Evolutionary conservation across 495 filamentous ascomycete species (phyloP), one percentile per base, ranked within the genome.

Genomic region (Tuber indicum): DNA sequence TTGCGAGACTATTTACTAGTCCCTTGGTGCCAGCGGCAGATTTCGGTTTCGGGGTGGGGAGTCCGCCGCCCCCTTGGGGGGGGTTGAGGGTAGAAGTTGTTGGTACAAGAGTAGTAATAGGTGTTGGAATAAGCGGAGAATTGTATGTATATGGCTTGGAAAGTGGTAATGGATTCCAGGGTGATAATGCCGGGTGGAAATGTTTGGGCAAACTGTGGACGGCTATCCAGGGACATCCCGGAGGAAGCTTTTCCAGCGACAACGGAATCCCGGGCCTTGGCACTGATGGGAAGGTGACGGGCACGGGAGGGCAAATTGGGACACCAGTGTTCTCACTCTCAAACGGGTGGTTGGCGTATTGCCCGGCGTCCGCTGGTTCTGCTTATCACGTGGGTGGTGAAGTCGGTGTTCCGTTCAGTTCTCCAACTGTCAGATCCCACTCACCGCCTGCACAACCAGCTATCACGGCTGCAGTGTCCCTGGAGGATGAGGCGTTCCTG

Each of bases 261-360:
- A 76, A 71, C 23, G 71, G 78, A 3, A 73, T 74, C 26, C 26
- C 58, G 23, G 77, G 77, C 12, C 23, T 69, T n/a, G 49, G 77
- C 36, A 44, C 16, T 21, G 78, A 80, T 23, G 78, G 72, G 26
- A 77, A 78, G 26, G 41, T 52, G 74, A 71, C 82, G 81, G 41
- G 75, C 76, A 32, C 36, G 26, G 58, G 58, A 36, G 58, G 58
- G n/a, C 72, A 81, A 66, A 32, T 74, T 79, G 74, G 81, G 76
- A 81, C 83, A 44, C 91, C 94, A 0, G 90, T 98, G 17, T 83
- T 97, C 62, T 90, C 92, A 16, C 82, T 98, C 7, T 92, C 88
- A 70, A 89, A 91, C 66, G 90, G 93, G 81, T 98, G 93, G 93
- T 85, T 99, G 43, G 94, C 94, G 43, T 90, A 93, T 76, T 92